Base-by-base conservation (phyloP, 108 stramenopile genomes). In the Craspedostauros australis region DNA sequence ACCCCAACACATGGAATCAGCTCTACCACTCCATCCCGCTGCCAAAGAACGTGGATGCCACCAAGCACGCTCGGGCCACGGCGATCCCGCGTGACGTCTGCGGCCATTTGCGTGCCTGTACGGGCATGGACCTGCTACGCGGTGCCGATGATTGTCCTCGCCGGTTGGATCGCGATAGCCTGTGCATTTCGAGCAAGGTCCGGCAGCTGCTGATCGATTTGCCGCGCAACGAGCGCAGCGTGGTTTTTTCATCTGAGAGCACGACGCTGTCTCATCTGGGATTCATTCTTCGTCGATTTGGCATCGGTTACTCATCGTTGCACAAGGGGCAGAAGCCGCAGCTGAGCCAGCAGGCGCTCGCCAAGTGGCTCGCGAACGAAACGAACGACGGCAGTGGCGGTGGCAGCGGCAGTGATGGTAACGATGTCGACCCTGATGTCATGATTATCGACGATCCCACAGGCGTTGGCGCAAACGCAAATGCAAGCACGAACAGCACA, bases 221-320 rank as follows among this genome's bases (percentile, higher is more conserved):
- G 9, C 74, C 74, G 1, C 29, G 45, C 11, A 48, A 55, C 21
- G 77, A 78, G 40, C 47, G 36, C 28, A 50, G 64, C 8, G 72
- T 78, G 1, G 65, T 78, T n/a, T 78, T 78, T 37, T 39, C 72
- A 1, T 47, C 57, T 19, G 63, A 70, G 15, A 70, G 57, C 25
- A 39, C 63, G 8, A 40, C 39, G 18, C 49, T 76, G 4, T 21
- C 31, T 14, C 79, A 73, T 43, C 16, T 80, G 0, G 30, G 24
- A 12, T 8, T 19, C 5, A 56, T 80, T 1, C 39, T 80, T 0
- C 27, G 56, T 21, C 38, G 16, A 9, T 12, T 46, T 8, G 57
- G 34, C 8, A 54, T 73, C 26, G 46, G 57, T 9, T 47, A 29
- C 37, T 53, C 43, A 18, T 21, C 43, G 5, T 19, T 80, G 25